Conservation (phyloP, 2,329 filamentous ascomycete genomes). For the Colletotrichum brevisporum region DNA sequence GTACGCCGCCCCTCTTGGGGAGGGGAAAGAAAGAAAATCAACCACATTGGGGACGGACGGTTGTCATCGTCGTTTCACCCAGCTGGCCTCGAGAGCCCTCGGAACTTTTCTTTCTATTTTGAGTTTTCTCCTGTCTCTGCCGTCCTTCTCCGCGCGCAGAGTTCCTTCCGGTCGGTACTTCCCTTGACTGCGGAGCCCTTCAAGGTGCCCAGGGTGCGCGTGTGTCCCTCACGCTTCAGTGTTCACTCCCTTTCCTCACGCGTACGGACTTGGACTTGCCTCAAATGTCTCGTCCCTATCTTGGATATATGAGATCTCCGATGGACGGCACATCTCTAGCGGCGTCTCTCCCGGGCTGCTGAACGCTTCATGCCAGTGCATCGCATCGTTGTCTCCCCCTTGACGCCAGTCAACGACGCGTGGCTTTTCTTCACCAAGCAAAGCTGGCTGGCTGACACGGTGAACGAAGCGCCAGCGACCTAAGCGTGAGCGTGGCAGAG, state of each 20-base stretch:
- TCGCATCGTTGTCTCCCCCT: conserved; percentile 3
- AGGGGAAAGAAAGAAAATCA: neutral
- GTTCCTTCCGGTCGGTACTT: conserved; percentile 26
- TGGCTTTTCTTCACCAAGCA: conserved; percentile 27
- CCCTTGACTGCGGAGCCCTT: conserved; percentile 18
- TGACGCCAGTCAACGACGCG: conserved; percentile 5
- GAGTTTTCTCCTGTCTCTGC: conserved; percentile 34
- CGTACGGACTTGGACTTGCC: conserved; percentile 7
- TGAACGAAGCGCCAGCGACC: neutral
- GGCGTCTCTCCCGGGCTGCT: conserved; percentile 11
- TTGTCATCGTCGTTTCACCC: conserved; percentile 4
- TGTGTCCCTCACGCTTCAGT: conserved; percentile 18
- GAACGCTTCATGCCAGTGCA: neutral
- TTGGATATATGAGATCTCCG: conserved; percentile 1
- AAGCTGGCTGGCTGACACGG: neutral
- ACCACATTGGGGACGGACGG: conserved; percentile 6
- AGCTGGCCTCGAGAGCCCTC: conserved; percentile 17
- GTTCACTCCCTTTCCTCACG: conserved; percentile 18
- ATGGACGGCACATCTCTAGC: conserved; percentile 7
- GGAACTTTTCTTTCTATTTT: conserved; percentile 33
- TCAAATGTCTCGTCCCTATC: conserved; percentile 22
- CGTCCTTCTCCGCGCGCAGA: conserved; percentile 20
- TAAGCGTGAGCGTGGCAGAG: neutral
- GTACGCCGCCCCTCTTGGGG: neutral
- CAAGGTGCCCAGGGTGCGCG: conserved; percentile 12